phyloP scores from a whole-genome alignment of 139 green algal species.

The Chlamydomonas applanata region DNA sequence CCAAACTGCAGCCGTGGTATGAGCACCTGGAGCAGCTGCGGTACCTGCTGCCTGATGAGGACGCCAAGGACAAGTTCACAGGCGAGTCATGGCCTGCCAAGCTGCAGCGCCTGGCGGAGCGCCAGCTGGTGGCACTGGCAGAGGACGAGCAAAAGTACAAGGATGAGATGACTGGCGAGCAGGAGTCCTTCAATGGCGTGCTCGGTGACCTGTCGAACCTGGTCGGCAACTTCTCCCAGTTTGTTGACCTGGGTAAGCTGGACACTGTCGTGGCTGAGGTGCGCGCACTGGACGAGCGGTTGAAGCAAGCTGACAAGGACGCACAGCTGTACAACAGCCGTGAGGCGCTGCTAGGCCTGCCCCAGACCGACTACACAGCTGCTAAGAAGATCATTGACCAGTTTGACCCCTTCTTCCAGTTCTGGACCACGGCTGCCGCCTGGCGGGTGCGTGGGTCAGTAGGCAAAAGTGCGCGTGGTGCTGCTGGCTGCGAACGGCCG shows the following conservation, averaged over 20 bases:
- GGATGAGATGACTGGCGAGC: constrained; percentile 62
- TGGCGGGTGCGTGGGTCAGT: constrained; percentile 44
- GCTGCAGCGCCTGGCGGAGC: constrained; percentile 44
- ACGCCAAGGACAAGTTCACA: constrained; percentile 49
- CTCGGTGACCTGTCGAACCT: constrained; percentile 16
- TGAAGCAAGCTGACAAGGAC: constrained; percentile 59
- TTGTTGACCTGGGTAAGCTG: constrained; percentile 59
- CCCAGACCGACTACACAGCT: constrained; percentile 62
- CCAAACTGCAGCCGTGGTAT: constrained; percentile 69
- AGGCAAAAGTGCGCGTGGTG: neutral
- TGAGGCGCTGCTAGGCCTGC: constrained; percentile 64
- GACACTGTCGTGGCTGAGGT: constrained; percentile 41
- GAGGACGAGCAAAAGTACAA: constrained; percentile 53
- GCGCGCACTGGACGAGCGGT: constrained; percentile 40
- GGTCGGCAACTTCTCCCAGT: constrained; percentile 34
- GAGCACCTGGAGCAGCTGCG: constrained; percentile 53
- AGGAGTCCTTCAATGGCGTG: constrained; percentile 57
- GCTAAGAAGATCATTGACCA: constrained; percentile 56
- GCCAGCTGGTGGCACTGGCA: constrained; percentile 42
- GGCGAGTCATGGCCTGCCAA: constrained; percentile 34
- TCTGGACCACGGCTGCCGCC: constrained; percentile 63
- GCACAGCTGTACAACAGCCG: constrained; percentile 58
- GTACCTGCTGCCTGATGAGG: constrained; percentile 60
- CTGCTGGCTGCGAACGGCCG: neutral
- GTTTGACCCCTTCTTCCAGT: constrained; percentile 79